phyloP scores from a whole-genome alignment of 1,284 basidiomycete species.

The Veloporphyrellus conicus region DNA sequence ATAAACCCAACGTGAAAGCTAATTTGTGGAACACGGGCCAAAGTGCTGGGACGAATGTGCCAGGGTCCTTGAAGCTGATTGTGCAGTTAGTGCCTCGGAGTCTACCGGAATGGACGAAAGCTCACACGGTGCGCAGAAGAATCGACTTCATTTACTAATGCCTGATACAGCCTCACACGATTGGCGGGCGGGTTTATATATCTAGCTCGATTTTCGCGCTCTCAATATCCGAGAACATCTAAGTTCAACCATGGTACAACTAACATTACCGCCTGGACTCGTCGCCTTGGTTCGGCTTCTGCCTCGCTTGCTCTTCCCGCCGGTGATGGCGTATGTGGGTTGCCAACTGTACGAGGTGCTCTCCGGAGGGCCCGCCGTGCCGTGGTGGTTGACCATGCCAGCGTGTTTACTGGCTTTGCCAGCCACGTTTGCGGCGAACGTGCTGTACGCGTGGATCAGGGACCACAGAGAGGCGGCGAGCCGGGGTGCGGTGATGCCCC shows the following conservation, averaged over 20 bases:
- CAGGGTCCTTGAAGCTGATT: too few relatives aligned
- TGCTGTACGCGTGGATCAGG: constrained; percentile 22
- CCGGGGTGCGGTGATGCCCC: constrained; percentile 33
- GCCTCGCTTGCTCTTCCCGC: constrained; percentile 23
- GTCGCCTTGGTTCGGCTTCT: constrained; percentile 24
- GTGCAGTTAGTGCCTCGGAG: too few relatives aligned
- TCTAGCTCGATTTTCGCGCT: too few relatives aligned
- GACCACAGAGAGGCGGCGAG: constrained; percentile 29
- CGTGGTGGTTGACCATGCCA: constrained; percentile 15
- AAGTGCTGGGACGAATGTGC: too few relatives aligned
- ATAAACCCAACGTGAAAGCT: too few relatives aligned
- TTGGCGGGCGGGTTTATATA: too few relatives aligned
- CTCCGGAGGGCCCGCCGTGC: background rate
- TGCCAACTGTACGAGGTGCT: constrained; percentile 9
- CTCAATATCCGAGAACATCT: too few relatives aligned
- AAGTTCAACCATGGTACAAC: background rate
- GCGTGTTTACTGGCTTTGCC: constrained; percentile 32
- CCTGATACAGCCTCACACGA: too few relatives aligned
- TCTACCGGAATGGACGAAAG: too few relatives aligned
- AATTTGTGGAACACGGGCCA: too few relatives aligned
- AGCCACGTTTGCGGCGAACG: constrained; percentile 16
- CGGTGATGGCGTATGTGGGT: constrained; percentile 14
- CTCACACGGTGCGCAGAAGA: too few relatives aligned
- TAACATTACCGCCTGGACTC: constrained; percentile 30
- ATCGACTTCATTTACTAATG: too few relatives aligned